These are phyloP conservation scores for Clitopilus passeckerianus DNA, from an alignment of 768 basidiomycete species.

Conservation along the genomic window DNA sequence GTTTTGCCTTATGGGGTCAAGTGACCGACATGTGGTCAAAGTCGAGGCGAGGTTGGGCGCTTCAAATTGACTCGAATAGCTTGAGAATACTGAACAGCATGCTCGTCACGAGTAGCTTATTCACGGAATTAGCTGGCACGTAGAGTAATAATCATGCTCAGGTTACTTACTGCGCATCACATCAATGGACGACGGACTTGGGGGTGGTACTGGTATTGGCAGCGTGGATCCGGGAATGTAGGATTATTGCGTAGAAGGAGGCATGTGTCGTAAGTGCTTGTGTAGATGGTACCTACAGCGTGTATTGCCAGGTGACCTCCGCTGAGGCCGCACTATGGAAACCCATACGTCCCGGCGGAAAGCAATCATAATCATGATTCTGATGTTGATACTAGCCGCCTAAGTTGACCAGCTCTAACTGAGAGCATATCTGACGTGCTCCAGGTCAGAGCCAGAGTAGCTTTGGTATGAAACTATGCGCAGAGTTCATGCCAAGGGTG, in stretches of 20 bases:
- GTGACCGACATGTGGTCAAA: not conserved
- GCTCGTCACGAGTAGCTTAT: not conserved
- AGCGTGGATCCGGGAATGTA: not conserved
- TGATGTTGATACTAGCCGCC: not conserved
- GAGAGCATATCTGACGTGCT: not conserved
- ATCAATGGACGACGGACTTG: not conserved
- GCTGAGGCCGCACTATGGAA: not conserved
- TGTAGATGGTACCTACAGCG: not conserved
- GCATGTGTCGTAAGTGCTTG: not conserved
- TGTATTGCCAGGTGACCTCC: not conserved
- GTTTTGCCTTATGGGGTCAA: not conserved
- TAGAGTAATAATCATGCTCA: not conserved
- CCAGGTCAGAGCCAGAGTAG: not conserved
- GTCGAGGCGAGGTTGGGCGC: not conserved
- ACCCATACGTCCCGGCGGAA: not conserved
- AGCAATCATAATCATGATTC: not conserved
- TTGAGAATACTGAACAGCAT: not conserved
- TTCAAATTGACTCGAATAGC: not conserved
- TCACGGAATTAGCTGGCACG: not conserved
- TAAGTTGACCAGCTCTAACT: not conserved
- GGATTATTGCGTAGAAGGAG: not conserved
- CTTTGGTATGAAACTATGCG: not conserved
- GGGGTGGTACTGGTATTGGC: not conserved
- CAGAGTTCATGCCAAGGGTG: not conserved
- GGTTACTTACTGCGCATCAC: not conserved